phyloP scores from a whole-genome alignment of 768 basidiomycete genomes.

The Chlorophyllum brunneum region DNA sequence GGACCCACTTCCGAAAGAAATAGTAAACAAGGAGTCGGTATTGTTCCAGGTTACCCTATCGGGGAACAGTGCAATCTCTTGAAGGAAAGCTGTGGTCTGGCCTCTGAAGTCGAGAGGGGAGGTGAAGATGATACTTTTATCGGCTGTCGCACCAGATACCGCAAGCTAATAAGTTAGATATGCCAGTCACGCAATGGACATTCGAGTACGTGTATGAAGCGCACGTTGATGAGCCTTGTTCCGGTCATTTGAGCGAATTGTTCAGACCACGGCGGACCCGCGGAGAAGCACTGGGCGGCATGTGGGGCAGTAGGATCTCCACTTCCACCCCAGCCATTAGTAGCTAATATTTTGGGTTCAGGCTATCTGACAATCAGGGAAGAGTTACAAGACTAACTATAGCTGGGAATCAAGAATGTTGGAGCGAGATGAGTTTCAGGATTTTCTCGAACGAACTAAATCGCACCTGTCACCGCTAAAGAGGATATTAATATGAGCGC shows the following conservation, averaged over 20 bases:
- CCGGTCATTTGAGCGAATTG: conserved; percentile 16
- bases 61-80: conserved; percentile 15
- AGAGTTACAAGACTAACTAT: not conserved
- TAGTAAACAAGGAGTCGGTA: conserved; percentile 17
- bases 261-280: conserved; percentile 21
- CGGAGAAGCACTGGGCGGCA: conserved; percentile 16
- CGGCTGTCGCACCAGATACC: conserved; percentile 18
- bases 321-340: conserved; percentile 18
- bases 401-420: not conserved
- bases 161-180: conserved; percentile 19
- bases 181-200: not conserved
- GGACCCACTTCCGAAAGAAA: conserved; percentile 21
- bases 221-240: conserved; percentile 17
- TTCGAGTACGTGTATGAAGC: not conserved
- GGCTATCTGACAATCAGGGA: not conserved
- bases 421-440: not conserved
- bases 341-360: conserved; percentile 7
- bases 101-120: conserved; percentile 20
- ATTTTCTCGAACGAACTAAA: not conserved
- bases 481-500: not conserved
- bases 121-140: conserved; percentile 17
- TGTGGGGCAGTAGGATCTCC: conserved; percentile 18
- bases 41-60: conserved; percentile 18
- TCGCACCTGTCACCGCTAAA: conserved; percentile 9
- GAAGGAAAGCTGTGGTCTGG: conserved; percentile 18